A percentile compares a stretch with the other conserved stretches of the same genome.
phyloP scores from a whole-genome alignment of 176 grass and related monocot genomes.

The Cenchrus americanus region DNA sequence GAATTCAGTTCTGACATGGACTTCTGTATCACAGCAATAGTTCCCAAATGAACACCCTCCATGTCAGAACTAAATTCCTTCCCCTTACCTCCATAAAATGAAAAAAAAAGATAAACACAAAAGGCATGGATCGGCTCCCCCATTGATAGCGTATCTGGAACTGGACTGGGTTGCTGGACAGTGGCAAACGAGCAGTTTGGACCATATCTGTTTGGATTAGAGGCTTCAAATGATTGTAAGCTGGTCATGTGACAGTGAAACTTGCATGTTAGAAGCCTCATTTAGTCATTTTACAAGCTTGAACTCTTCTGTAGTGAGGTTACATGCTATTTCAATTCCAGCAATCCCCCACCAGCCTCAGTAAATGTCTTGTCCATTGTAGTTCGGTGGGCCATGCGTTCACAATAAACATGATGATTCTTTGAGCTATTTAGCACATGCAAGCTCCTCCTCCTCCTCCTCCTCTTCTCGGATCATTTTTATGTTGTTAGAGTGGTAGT shows the following conservation, averaged over 20 bases:
- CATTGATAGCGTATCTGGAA: constrained; percentile 34
- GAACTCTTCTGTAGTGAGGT: constrained; percentile 23
- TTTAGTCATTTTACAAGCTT: constrained; percentile 25
- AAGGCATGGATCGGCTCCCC: background rate
- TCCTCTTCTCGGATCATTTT: background rate
- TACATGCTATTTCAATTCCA: background rate
- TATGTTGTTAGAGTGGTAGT: background rate
- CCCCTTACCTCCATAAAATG: background rate
- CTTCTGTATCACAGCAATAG: background rate
- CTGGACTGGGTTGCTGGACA: background rate
- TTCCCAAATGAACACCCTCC: too few species aligned
- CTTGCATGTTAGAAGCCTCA: constrained; percentile 19
- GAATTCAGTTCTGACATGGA: background rate
- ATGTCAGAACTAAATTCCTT: background rate
- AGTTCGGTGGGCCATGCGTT: background rate
- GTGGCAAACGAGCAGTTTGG: background rate
- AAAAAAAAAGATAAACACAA: background rate
- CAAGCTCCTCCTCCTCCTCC: background rate
- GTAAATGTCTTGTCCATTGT: background rate
- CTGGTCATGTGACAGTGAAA: constrained; percentile 56
- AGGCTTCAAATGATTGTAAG: constrained; percentile 62
- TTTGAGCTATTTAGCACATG: background rate
- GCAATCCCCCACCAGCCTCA: background rate
- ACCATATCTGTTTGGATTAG: background rate
- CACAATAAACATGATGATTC: background rate